These are phyloP conservation scores for Plasmopara halstedii DNA, from an alignment of 352 stramenopile genomes.

Conservation along the genomic window DNA sequence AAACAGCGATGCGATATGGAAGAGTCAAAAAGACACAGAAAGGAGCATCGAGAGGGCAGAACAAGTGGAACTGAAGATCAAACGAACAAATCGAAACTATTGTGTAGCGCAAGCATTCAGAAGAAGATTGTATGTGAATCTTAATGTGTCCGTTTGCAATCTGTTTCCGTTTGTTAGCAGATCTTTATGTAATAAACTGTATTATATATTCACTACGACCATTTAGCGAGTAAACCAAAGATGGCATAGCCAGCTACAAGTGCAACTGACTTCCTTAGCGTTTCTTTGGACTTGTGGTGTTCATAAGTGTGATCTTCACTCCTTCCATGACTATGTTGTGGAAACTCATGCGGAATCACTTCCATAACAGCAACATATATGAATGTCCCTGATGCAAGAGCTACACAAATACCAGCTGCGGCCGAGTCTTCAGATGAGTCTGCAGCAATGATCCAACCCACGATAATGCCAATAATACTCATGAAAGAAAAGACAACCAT, in stretches of 20 bases:
- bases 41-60: constrained; percentile 10
- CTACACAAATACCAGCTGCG: constrained; percentile 47
- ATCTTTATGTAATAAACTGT: neutral
- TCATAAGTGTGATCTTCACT: constrained; percentile 2
- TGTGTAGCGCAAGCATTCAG: constrained; percentile 1
- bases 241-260: constrained; percentile 62
- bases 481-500: constrained; percentile 57
- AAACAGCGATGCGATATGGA: constrained; percentile 29
- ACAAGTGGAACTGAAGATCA: constrained; percentile 13
- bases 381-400: constrained; percentile 68
- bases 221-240: constrained; percentile 73
- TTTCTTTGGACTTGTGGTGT: constrained; percentile 11
- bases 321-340: constrained; percentile 29
- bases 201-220: constrained; percentile 33
- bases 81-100: constrained; percentile 4
- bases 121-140: constrained; percentile 19
- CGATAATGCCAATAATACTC: constrained; percentile 54
- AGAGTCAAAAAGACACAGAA: constrained; percentile 23
- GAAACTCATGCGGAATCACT: constrained; percentile 77
- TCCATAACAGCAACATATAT: constrained; percentile 85
- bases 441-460: constrained; percentile 45
- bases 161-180: no score
- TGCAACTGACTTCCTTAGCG: constrained; percentile 39
- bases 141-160: constrained; percentile 1
- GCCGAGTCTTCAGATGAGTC: constrained; percentile 55